phyloP scores from a whole-genome alignment of 495 filamentous ascomycete genomes.

The Tuber melanosporum region DNA sequence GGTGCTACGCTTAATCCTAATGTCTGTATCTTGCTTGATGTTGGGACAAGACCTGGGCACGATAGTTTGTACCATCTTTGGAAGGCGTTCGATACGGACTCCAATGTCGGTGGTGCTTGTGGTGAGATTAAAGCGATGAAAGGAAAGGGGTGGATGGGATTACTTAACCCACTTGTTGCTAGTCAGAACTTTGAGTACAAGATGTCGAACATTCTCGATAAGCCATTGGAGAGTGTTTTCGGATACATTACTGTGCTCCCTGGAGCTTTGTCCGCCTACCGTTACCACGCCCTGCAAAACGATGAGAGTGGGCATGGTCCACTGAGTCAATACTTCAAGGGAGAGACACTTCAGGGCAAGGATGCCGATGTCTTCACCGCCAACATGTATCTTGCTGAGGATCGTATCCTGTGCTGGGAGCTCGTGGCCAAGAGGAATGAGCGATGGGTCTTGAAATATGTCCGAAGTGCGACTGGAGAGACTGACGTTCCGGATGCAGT shows the following conservation, averaged over 20 bases:
- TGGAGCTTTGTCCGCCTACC: constrained; percentile 88
- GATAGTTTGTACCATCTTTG: constrained; percentile 94
- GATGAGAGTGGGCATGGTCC: constrained; percentile 93
- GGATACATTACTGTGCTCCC: constrained; percentile 97
- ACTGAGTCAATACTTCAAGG: constrained; percentile 98
- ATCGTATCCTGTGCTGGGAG: constrained; percentile 99
- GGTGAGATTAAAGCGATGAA: constrained; percentile 97
- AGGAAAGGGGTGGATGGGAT: constrained; percentile 69
- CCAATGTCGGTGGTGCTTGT: constrained; percentile 89
- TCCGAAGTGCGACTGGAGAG: constrained; percentile 89
- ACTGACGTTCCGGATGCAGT: constrained; percentile 91
- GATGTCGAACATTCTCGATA: constrained; percentile 98
- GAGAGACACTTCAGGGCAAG: constrained; percentile 91
- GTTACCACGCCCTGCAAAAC: constrained; percentile 95
- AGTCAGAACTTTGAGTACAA: constrained; percentile 99
- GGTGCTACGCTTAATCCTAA: constrained; percentile 89
- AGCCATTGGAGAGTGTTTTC: constrained; percentile 93
- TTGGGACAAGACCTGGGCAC: constrained; percentile 80
- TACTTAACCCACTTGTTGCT: constrained; percentile 91
- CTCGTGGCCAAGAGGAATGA: constrained; percentile 91
- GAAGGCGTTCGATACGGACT: constrained; percentile 98
- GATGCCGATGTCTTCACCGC: constrained; percentile 98
- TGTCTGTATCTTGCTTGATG: constrained; percentile 92
- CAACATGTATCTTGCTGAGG: constrained; percentile 98
- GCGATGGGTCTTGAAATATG: constrained; percentile 95